Percentiles rank a stretch among this genome's conserved stretches.
Evolutionary conservation across 1,284 basidiomycete genomes (phyloP).

Genomic region (Calocybe gambosa): DNA sequence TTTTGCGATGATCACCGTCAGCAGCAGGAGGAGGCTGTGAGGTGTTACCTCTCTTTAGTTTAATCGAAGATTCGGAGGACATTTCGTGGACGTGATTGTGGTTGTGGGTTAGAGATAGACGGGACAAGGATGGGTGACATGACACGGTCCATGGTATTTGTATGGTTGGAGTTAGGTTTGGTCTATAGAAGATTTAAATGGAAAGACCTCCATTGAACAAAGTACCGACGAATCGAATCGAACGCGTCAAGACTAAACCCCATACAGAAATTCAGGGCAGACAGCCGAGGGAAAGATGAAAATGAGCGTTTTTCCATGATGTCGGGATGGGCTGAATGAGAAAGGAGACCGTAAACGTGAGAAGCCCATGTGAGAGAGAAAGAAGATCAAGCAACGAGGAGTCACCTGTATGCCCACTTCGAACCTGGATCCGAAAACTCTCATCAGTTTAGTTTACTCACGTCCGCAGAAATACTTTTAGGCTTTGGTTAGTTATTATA

Average conservation of each 20-base stretch:
- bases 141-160: constrained; percentile 23
- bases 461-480: no score
- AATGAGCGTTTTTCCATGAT: constrained; percentile 22
- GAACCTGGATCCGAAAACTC: constrained; percentile 14
- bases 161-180: constrained; percentile 23
- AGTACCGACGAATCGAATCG: constrained; percentile 15
- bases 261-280: constrained; percentile 21
- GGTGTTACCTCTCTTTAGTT: constrained; percentile 23
- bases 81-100: constrained; percentile 16
- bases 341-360: constrained; percentile 20
- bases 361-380: constrained; percentile 14
- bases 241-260: constrained; percentile 19
- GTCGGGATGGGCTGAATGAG: constrained; percentile 23
- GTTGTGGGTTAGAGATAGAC: constrained; percentile 3
- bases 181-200: constrained; percentile 19
- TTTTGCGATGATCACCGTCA: constrained; percentile 37
- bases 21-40: constrained; percentile 22
- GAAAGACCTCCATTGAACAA: constrained; percentile 15
- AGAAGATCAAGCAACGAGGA: constrained; percentile 9
- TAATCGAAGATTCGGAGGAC: constrained; percentile 23
- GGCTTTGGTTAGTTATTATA: no score
- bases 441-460: constrained; percentile 4
- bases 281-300: constrained; percentile 23
- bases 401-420: constrained; percentile 8
- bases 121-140: constrained; percentile 9